Base-by-base conservation (phyloP, 148 eudicot genomes). In the Chenopodium formosanum region DNA sequence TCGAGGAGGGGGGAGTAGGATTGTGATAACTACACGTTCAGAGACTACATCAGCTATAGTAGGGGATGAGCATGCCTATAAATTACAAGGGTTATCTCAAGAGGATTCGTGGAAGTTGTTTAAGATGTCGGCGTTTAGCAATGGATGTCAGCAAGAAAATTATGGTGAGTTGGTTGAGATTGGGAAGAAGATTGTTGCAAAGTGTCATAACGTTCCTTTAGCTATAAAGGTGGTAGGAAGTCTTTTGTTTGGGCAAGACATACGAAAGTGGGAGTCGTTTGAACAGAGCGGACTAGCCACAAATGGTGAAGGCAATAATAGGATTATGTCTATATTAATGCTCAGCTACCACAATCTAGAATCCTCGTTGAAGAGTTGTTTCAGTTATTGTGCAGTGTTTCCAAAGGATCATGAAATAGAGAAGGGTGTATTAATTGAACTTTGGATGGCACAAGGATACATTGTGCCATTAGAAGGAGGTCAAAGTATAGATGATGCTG, bases 391-490 rank as follows among this genome's bases (percentile, higher is more conserved):
- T 70, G 73, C 73, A 32, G 0, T 34, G 48, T 70, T 70, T 70
- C 73, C 48, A 1, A 70, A 70, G 47, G 48, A 34, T 19, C 6
- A 7, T 34, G 23, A 0, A 19, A 14, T 70, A 32, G 3, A 70
- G 23, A 70, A 70, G 20, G 4, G 32, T 22, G 2, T 5, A 11
- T 19, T 70, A 4, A 32, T 70, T 32, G 0, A 14, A 10, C 73
- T 70, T 34, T 70, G 73, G 73, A 70, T 70, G 23, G 73, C 73
- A 34, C 48, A 70, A 19, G 73, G 73, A 70, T 70, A 32, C 23
- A 10, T 70, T 37, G 44, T 34, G 47, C 48, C 73, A 14, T 70
- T 34, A n/a, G n/a, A 32, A 17, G 47, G 11, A 5, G 48, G 73
- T 37, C 73, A 70, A 70, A 70, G n/a, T 37, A 4, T 70, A 17